phyloP scores from a whole-genome alignment of 441 rosid genomes.

The Pelargonium myrrhifolium region DNA sequence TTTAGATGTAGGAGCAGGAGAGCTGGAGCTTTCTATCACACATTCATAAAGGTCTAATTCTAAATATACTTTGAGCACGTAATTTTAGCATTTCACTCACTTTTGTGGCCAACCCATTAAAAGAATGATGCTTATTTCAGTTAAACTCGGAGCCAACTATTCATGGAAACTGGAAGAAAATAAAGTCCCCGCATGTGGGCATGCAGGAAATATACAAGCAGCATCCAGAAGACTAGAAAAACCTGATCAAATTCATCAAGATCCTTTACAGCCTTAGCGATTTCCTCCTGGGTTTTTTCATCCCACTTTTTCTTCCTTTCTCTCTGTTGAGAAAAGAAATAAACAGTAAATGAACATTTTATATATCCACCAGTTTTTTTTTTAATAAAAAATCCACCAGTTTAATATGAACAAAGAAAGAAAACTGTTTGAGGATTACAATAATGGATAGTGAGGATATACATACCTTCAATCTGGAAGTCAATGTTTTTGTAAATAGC shows the following conservation, averaged over 20 bases:
- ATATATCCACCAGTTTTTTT: too few species aligned
- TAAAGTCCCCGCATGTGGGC: neutral
- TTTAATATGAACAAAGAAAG: neutral
- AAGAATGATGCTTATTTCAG: slow-evolving; percentile 9
- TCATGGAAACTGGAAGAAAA: slow-evolving; percentile 7
- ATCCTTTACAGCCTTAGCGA: slow-evolving; percentile 70
- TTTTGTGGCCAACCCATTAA: neutral
- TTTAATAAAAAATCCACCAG: too few species aligned
- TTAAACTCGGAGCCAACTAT: slow-evolving; percentile 1
- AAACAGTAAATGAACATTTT: slow-evolving; percentile 9
- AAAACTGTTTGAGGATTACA: slow-evolving; percentile 9
- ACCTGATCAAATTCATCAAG: slow-evolving; percentile 86
- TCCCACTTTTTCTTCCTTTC: slow-evolving; percentile 89
- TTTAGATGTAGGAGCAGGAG: neutral
- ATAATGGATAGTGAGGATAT: neutral
- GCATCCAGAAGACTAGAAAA: slow-evolving; percentile 22
- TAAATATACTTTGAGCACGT: neutral
- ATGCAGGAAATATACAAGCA: slow-evolving; percentile 12
- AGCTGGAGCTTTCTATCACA: neutral
- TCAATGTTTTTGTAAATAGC: slow-evolving; percentile 61
- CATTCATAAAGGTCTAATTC: neutral
- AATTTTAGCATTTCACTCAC: neutral
- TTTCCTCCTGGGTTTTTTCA: slow-evolving; percentile 78
- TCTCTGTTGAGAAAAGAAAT: slow-evolving; percentile 35
- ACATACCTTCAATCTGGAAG: slow-evolving; percentile 78